Conservation (phyloP, 768 basidiomycete species). For the Xerocomellus dryophilus region DNA sequence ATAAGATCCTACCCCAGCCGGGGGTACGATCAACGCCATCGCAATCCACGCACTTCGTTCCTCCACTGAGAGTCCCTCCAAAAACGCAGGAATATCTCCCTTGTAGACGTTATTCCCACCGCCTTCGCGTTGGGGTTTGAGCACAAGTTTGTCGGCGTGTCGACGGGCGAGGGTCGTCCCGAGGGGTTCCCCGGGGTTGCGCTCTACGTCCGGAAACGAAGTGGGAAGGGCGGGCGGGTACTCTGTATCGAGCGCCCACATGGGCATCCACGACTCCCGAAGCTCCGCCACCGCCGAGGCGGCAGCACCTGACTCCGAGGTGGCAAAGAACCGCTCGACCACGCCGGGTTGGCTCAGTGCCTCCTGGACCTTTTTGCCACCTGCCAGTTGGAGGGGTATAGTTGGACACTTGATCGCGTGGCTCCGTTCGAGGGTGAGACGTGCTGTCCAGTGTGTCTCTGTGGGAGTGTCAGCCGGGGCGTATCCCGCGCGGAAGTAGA, state of each 20-base stretch:
- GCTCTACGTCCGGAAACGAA: not conserved
- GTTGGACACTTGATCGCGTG: constrained; percentile 91
- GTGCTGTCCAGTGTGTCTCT: constrained; percentile 60
- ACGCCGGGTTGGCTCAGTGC: constrained; percentile 71
- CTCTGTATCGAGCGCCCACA: constrained; percentile 70
- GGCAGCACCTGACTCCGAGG: constrained; percentile 21
- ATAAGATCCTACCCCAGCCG: constrained; percentile 62
- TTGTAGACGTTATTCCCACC: constrained; percentile 97
- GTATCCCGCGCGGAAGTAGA: constrained; percentile 93
- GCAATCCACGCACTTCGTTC: constrained; percentile 90
- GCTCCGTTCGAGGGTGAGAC: constrained; percentile 76
- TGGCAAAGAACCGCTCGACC: constrained; percentile 69
- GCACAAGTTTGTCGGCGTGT: constrained; percentile 58
- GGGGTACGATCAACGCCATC: constrained; percentile 89
- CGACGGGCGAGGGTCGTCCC: constrained; percentile 23
- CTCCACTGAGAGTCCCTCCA: constrained; percentile 54
- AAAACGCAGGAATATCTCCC: constrained; percentile 70
- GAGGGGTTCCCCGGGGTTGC: constrained; percentile 11
- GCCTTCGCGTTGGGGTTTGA: constrained; percentile 98
- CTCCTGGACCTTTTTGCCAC: constrained; percentile 94
- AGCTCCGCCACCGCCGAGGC: constrained; percentile 44
- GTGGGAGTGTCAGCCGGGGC: constrained; percentile 77
- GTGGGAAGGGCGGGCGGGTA: not conserved
- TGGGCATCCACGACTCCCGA: constrained; percentile 77
- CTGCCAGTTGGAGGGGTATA: constrained; percentile 89